Conservation (phyloP, 192 early-diverging fungal genomes). For the Gigaspora rosea region DNA sequence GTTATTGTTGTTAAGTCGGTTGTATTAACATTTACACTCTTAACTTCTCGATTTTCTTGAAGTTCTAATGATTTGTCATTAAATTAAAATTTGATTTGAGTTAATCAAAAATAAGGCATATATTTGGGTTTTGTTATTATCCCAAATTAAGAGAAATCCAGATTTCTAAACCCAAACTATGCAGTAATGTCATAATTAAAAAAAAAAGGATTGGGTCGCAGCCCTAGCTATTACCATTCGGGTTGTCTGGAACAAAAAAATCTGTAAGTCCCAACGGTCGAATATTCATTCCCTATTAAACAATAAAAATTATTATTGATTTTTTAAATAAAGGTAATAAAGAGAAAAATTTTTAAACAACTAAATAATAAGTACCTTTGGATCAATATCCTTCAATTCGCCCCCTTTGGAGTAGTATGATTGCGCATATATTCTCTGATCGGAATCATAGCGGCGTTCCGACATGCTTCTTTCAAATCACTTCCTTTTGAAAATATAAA, state of each 20-base stretch:
- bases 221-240: too few relatives aligned
- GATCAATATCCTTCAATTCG: slow-evolving; percentile 25
- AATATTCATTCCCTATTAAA: slow-evolving; percentile 13
- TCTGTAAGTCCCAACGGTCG: slow-evolving; percentile 9
- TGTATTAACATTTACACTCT: too few relatives aligned
- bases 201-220: too few relatives aligned
- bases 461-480: slow-evolving; percentile 97
- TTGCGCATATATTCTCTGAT: slow-evolving; percentile 79
- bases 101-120: too few relatives aligned
- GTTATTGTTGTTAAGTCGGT: too few relatives aligned
- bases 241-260: slow-evolving; percentile 14
- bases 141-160: too few relatives aligned
- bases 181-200: too few relatives aligned
- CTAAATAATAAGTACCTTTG: slow-evolving; percentile 11
- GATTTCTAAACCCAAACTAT: too few relatives aligned
- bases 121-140: too few relatives aligned
- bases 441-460: slow-evolving; percentile 95
- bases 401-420: slow-evolving; percentile 19
- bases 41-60: too few relatives aligned
- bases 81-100: too few relatives aligned
- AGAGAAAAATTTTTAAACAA: background rate
- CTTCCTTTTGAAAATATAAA: slow-evolving; percentile 54
- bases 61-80: too few relatives aligned
- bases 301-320: background rate
- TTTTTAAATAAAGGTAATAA: background rate